Evolutionary conservation across 176 grass and related monocot genomes (phyloP).

Genomic region (Neostapfia colusana): DNA sequence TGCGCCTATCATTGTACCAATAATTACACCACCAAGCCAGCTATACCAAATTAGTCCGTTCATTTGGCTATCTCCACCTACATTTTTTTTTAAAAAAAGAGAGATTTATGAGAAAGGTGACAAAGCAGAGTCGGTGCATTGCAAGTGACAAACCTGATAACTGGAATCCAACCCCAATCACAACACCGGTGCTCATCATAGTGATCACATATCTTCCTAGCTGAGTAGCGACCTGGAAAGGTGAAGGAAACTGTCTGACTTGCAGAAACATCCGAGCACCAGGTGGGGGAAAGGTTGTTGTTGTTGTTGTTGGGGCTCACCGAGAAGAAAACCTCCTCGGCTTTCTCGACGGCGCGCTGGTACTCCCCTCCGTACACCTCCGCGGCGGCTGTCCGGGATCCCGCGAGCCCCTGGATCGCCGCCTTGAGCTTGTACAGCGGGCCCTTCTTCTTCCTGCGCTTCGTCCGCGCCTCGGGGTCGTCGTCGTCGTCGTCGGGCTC

Average conservation of each 20-base stretch:
- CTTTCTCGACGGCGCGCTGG: slow-evolving; percentile 78
- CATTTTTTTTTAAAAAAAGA: not conserved
- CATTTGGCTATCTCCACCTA: slow-evolving; percentile 85
- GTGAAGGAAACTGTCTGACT: slow-evolving; percentile 17
- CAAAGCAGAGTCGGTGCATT: slow-evolving; percentile 11
- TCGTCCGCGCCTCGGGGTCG: slow-evolving; percentile 23
- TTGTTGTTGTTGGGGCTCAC: too few relatives aligned
- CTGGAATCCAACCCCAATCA: slow-evolving; percentile 92
- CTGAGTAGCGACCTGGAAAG: slow-evolving; percentile 67
- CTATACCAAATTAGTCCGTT: slow-evolving; percentile 96
- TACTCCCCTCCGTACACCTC: slow-evolving; percentile 59
- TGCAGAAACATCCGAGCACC: too few relatives aligned
- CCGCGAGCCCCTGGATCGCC: slow-evolving; percentile 62
- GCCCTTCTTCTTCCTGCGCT: slow-evolving; percentile 57
- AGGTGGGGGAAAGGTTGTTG: too few relatives aligned
- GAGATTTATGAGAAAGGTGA: not conserved
- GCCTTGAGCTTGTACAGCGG: slow-evolving; percentile 82
- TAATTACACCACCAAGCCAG: slow-evolving; percentile 97
- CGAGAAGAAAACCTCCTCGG: slow-evolving; percentile 95
- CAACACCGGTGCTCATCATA: slow-evolving; percentile 89
- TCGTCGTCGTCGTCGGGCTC: slow-evolving; percentile 41
- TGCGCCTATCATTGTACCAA: slow-evolving; percentile 89
- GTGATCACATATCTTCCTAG: slow-evolving; percentile 81
- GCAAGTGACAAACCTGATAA: slow-evolving; percentile 64
- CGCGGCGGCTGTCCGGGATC: slow-evolving; percentile 43